These are phyloP conservation scores for Dissophora ornata DNA, from an alignment of 192 early-diverging fungal species.

Conservation along the genomic window DNA sequence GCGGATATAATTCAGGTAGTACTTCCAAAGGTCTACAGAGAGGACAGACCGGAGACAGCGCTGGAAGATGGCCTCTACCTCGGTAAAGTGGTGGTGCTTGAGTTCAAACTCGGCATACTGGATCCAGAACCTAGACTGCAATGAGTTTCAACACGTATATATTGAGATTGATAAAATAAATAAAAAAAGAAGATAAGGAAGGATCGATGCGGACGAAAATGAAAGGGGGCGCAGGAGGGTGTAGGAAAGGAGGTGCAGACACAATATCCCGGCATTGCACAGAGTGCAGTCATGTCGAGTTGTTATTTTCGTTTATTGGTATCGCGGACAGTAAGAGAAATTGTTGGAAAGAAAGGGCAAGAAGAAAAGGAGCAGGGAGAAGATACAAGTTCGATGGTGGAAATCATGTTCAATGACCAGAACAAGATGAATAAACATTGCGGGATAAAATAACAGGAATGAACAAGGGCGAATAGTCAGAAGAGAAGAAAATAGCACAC, in stretches of 20 bases:
- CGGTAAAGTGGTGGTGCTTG: constrained; percentile 74
- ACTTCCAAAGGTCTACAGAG: constrained; percentile 88
- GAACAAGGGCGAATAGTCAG: constrained; percentile 6
- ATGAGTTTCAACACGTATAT: constrained; percentile 4
- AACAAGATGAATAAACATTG: too few relatives aligned
- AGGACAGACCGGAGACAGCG: constrained; percentile 83
- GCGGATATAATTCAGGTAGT: constrained; percentile 90
- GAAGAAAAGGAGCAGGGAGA: neutral
- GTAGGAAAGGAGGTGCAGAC: constrained; percentile 5
- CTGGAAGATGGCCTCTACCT: constrained; percentile 87
- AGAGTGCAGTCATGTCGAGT: constrained; percentile 20
- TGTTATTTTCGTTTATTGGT: constrained; percentile 12
- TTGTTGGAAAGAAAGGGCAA: neutral
- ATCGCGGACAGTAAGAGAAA: constrained; percentile 9
- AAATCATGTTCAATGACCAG: neutral
- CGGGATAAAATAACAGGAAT: constrained; percentile 3
- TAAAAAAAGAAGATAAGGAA: constrained; percentile 2
- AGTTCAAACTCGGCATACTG: constrained; percentile 86
- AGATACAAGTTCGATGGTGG: neutral
- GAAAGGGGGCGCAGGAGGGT: constrained; percentile 1
- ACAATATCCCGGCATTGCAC: constrained; percentile 20
- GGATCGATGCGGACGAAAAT: constrained; percentile 18
- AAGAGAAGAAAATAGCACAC: constrained; percentile 8
- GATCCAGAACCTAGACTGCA: constrained; percentile 79
- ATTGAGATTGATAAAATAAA: constrained; percentile 2